A percentile compares a stretch with the other conserved stretches of the same genome.
phyloP scores from a whole-genome alignment of 2,329 filamentous ascomycete species.

The Xylariaceae sp. region DNA sequence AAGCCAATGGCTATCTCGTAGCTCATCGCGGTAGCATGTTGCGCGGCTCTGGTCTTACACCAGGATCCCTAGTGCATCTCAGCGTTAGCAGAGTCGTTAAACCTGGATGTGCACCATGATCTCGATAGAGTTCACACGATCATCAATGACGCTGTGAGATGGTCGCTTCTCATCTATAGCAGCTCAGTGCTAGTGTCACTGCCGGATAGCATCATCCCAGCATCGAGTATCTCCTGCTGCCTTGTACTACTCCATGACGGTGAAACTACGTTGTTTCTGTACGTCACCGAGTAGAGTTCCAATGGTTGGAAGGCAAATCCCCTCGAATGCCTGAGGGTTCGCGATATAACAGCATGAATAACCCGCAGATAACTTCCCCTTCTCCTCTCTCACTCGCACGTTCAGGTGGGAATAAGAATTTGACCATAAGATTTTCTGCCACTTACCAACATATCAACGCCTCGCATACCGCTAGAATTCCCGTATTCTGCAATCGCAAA shows the following conservation, averaged over 20 bases:
- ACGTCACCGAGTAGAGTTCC: neutral
- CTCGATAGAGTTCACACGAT: conserved; percentile 11
- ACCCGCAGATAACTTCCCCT: neutral
- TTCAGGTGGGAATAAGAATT: neutral
- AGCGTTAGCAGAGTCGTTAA: neutral
- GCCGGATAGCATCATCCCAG: conserved; percentile 13
- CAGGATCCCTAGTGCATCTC: neutral
- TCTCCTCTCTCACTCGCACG: neutral
- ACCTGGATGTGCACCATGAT: neutral
- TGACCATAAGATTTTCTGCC: neutral
- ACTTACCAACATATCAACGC: neutral
- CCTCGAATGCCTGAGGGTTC: neutral
- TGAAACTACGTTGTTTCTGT: conserved; percentile 7
- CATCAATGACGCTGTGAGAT: neutral
- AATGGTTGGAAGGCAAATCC: conserved; percentile 8
- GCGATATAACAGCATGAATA: conserved; percentile 11
- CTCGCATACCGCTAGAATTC: neutral
- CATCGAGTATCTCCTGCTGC: conserved; percentile 1
- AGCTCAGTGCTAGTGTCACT: conserved; percentile 1
- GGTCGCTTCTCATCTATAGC: neutral
- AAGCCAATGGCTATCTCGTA: neutral
- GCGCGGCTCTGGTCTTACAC: neutral
- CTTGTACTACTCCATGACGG: conserved; percentile 8
- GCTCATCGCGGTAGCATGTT: neutral
- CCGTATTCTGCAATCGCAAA: neutral